Evolutionary conservation across 176 grass and related monocot genomes (phyloP), one percentile per base, ranked within the genome.

Genomic region (Rhynchospora pubera): DNA sequence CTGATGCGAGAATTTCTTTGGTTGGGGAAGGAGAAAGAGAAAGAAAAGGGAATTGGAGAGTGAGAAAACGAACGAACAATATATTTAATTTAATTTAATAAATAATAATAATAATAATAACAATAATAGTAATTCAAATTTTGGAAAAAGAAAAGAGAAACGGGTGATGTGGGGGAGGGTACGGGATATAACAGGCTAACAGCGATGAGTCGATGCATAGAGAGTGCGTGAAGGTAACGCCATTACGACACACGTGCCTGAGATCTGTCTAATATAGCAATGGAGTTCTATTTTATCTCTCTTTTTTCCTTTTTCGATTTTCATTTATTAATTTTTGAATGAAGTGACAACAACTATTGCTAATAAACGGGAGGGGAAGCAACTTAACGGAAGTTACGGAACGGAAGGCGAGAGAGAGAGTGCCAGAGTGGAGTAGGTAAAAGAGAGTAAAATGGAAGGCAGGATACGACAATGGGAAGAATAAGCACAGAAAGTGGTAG

Each of bases 21-120:
- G 45, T 48, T 43, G 15, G 60, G 42, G 21, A 65, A 16, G 39
- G 9, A 63, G 61, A 81, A 52, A 44, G 65, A n/a, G 61, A 81
- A 52, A 44, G 65, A n/a, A 82, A 53, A 65, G 60, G 39, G 60
- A 81, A 81, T 51, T 63, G 59, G 58, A 64, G 51, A 81, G 59
- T 63, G 39, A 79, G 55, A 64, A 65, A 82, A 60, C 19, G 60
- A 82, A 59, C 0, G 34, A 39, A 39, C 4, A 39, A 39, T 39
- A 39, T 39, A 39, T 39, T 39, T 39, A 39, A 39, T 34, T 34
- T 34, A 34, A 34, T 73, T 34, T 79, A 53, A 57, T 78, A 58
- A 51, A 22, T 78, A 58, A 15, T 56, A 26, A 10, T 76, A 43
- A 46, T 44, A 18, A n/a, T n/a, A n/a, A n/a, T n/a, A 51, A 22